Evolutionary conservation across 1,284 basidiomycete species (phyloP), one percentile per base, ranked within the genome.

Genomic region (Lignosus rhinocerotis): DNA sequence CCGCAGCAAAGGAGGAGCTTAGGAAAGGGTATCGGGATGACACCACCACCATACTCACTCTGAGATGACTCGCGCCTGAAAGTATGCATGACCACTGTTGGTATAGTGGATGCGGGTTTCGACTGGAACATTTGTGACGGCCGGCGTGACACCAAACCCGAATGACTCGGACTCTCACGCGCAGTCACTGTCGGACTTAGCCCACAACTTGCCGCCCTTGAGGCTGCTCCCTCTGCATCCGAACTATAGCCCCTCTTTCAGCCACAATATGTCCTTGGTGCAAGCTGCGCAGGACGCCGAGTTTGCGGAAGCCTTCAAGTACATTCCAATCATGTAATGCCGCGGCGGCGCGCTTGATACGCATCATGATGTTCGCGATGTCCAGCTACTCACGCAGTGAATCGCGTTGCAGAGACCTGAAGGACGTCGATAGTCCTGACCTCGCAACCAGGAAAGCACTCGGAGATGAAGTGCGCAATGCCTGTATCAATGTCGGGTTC

Each of bases 401-500:
- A 32, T 32, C 14, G 6, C 10, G 16, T 11, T 14, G 36, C 65
- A 91, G 88, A 55, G 86, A 91, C 70, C 69, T 91, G 32, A 70
- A 76, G 43, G 69, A 82, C 59, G 72, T 84, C 17, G 65, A 67
- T 6, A 81, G 72, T 39, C 53, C 73, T 2, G 79, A 84, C 60
- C 65, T 73, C 1, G 65, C 60, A 6, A 69, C 73, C 19, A 77
- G 83, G 46, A 71, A 73, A 52, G 77, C 71, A 2, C 72, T 93
- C 1, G 88, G 85, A 0, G 72, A 77, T 16, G 72, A 82, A 58
- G 80, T 93, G 34, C 76, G 86, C 41, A 77, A 87, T 62, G 90
- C 90, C 0, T 91, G 87, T 67, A 81, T 91, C 54, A 82, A 85
- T 50, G 85, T 86, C 8, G 92, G 91, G 0, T 93, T 93, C 72